These are phyloP conservation scores for Cicer bijugum DNA, from an alignment of 306 rosid genomes.

Conservation along the genomic window DNA sequence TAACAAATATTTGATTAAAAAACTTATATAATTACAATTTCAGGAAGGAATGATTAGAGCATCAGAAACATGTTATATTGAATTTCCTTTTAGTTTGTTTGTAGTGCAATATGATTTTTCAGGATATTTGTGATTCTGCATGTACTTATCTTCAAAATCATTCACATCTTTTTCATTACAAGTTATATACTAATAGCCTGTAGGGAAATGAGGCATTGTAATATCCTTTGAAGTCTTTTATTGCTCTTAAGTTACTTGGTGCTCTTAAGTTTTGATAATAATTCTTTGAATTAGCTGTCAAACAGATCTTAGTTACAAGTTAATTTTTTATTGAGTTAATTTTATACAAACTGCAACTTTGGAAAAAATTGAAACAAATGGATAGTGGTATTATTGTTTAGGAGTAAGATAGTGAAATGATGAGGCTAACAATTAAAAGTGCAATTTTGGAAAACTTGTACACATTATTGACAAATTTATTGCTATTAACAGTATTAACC, in stretches of 20 bases:
- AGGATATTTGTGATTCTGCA: constrained; percentile 5
- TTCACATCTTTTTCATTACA: constrained; percentile 3
- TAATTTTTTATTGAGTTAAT: not conserved
- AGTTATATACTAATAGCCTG: not conserved
- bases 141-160: not conserved
- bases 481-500: not conserved
- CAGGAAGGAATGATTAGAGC: constrained; percentile 11
- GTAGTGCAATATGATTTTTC: constrained; percentile 4
- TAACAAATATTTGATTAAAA: constrained; percentile 3
- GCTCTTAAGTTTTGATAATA: constrained; percentile 2
- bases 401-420: not conserved
- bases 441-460: not conserved
- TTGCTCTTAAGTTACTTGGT: constrained; percentile 3
- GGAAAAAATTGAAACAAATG: no score
- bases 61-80: constrained; percentile 18
- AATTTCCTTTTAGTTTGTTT: constrained; percentile 10
- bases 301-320: not conserved
- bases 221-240: not conserved
- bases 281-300: constrained; percentile 3
- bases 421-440: not conserved
- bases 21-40: constrained; percentile 1
- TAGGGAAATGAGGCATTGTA: constrained; percentile 9
- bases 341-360: not conserved
- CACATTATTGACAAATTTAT: constrained; percentile 9
- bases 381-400: no score